Percentiles rank a stretch among this genome's conserved stretches.
Conservation (phyloP, 176 grass and related monocot species). For the Tuctoria greenei region DNA sequence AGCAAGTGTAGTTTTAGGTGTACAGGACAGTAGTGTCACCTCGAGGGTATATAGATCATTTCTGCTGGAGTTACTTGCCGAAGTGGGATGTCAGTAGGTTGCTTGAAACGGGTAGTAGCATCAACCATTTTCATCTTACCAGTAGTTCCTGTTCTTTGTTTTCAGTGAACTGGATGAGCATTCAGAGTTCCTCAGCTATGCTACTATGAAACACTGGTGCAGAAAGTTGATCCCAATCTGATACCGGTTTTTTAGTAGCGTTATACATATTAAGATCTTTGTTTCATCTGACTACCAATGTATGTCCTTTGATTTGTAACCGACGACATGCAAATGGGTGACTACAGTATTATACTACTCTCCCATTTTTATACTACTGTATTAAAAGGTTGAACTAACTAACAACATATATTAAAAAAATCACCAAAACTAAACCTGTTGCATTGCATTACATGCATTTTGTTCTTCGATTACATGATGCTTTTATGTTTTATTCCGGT, state of each 20-base stretch:
- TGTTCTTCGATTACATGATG: too few relatives aligned
- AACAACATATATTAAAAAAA: too few relatives aligned
- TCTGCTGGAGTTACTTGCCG: neutral
- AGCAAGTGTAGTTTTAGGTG: slow-evolving; percentile 20
- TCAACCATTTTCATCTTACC: slow-evolving; percentile 1
- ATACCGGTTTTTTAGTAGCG: too few relatives aligned
- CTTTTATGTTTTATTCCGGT: too few relatives aligned
- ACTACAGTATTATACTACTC: too few relatives aligned
- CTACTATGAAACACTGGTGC: slow-evolving; percentile 3
- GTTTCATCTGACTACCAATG: neutral
- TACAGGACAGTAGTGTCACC: neutral
- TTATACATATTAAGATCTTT: too few relatives aligned
- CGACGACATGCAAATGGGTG: neutral
- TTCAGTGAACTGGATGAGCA: slow-evolving; percentile 5
- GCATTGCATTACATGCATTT: too few relatives aligned
- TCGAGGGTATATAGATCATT: slow-evolving; percentile 5
- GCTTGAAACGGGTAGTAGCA: neutral
- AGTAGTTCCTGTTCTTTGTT: slow-evolving; percentile 14
- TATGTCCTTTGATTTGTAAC: slow-evolving; percentile 26
- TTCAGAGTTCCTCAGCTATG: neutral
- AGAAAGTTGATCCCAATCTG: slow-evolving; percentile 6
- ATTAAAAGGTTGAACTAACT: too few relatives aligned
- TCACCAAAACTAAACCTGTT: too few relatives aligned
- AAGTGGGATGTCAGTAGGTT: neutral
- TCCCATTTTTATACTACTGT: too few relatives aligned